A percentile compares a stretch with the other conserved stretches of the same genome.
Conservation (phyloP, 2,329 filamentous ascomycete species). For the Emergomyces pasteurianus region DNA sequence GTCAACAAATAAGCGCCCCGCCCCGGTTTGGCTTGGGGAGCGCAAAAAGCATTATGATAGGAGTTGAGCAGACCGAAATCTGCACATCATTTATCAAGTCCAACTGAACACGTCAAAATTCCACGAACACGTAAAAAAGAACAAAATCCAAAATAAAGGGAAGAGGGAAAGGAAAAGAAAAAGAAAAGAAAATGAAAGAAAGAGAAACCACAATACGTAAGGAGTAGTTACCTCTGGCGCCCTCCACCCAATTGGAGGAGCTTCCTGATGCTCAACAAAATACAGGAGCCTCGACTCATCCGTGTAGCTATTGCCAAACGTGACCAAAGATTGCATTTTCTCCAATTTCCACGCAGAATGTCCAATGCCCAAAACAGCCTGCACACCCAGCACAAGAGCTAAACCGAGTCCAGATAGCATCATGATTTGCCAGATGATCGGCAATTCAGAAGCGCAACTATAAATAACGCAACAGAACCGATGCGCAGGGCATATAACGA, state of each 20-base stretch:
- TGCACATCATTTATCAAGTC: not conserved
- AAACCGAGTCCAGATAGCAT: not conserved
- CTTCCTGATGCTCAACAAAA: slow-evolving; percentile 44
- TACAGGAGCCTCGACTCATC: slow-evolving; percentile 58
- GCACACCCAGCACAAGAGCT: not conserved
- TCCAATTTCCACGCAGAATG: slow-evolving; percentile 20
- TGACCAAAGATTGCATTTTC: slow-evolving; percentile 51
- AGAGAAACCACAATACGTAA: not conserved
- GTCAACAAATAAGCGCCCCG: not conserved
- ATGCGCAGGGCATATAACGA: not conserved
- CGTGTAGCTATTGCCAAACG: slow-evolving; percentile 67
- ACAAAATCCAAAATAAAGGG: not conserved
- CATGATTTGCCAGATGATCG: not conserved
- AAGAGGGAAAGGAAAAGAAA: not conserved
- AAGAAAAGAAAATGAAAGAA: not conserved
- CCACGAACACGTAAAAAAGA: not conserved
- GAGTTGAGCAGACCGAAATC: not conserved
- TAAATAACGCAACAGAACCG: not conserved
- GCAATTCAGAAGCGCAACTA: not conserved
- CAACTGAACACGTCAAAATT: not conserved
- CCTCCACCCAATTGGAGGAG: slow-evolving; percentile 51
- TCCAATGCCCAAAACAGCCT: not conserved
- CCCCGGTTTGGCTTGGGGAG: not conserved
- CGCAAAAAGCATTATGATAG: not conserved
- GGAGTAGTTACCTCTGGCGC: slow-evolving; percentile 31